Evolutionary conservation across 1,284 basidiomycete genomes (phyloP).

Genomic region (Austroboletus novae-zelandiae): DNA sequence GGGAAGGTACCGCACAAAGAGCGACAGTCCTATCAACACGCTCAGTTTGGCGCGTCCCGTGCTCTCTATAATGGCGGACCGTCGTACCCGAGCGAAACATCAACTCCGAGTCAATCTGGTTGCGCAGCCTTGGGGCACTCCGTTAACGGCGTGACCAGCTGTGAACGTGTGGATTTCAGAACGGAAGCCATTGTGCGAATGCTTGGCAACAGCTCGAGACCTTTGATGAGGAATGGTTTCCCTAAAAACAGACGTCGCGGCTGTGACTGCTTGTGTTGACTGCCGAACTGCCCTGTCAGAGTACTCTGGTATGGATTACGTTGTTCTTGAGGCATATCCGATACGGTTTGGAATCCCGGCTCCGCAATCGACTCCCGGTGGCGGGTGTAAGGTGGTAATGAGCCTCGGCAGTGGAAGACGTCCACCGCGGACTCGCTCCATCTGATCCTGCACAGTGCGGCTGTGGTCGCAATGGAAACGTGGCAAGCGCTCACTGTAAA

Average conservation of each 20-base stretch:
- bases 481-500: not conserved
- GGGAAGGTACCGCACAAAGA: constrained; percentile 7
- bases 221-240: not conserved
- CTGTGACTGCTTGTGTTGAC: not conserved
- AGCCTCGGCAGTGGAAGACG: not conserved
- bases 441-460: not conserved
- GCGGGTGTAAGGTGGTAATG: not conserved
- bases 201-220: not conserved
- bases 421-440: not conserved
- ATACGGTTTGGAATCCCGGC: not conserved
- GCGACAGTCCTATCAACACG: constrained; percentile 1
- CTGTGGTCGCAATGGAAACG: not conserved
- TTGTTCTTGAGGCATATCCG: not conserved
- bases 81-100: not conserved
- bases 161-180: not conserved
- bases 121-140: constrained; percentile 2
- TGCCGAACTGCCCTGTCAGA: not conserved
- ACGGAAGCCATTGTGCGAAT: constrained; percentile 6
- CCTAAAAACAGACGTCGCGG: not conserved
- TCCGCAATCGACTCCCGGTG: not conserved
- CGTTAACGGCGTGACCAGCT: constrained; percentile 1
- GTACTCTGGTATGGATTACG: not conserved
- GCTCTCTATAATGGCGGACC: not conserved
- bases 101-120: constrained; percentile 21
- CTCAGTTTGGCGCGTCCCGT: constrained; percentile 2